Base-by-base conservation (phyloP, 2,329 filamentous ascomycete genomes). In the Allantophomopsis lycopodina region DNA sequence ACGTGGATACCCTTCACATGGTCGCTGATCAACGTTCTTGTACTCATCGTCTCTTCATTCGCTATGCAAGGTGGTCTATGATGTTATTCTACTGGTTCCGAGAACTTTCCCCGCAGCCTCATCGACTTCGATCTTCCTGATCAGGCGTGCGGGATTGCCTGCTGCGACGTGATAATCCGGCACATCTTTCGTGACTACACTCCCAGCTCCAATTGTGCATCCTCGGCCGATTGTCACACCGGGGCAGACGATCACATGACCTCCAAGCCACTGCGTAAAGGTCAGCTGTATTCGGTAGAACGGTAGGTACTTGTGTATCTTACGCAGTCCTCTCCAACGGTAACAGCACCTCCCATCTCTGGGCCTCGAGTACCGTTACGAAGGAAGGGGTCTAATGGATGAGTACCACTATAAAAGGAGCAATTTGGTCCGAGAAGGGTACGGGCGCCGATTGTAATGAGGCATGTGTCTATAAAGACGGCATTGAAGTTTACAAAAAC, bases 351-450 rank as follows among this genome's bases (percentile, higher is more conserved):
- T 1, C 85, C 87, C 7, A 63, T 52, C 57, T 94, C 87, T 0
- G 85, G 85, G 0, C 86, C 86, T 12, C 71, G 66, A 1, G 71
- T 78, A 1, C 86, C 85, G 51, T 88, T 80, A 21, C 86, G 73
- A 5, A 89, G 48, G 1, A 68, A 68, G 1, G 83, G 83, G 49
- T 93, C 83, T 0, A 87, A 60, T 2, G 86, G 85, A 58, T 94
- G 87, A 0, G 71, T 78, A 2, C 73, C 87, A 32, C 74, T 73
- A 56, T 74, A 94, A 48, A 94, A 73, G 31, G 68, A 76, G 33
- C 86, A 83, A 53, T 85, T 83, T 2, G 87, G 84, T 0, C 83
- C 87, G 33, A 91, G 64, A 18, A 94, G 62, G 1, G 83, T 89
- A 39, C 86, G 75, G 4, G 77, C 71, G 1, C 87, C 87, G 37